Percentiles rank a stretch among this genome's conserved stretches.
phyloP scores from a whole-genome alignment of 345 rosid genomes.

The Raphanus raphanistrum region DNA sequence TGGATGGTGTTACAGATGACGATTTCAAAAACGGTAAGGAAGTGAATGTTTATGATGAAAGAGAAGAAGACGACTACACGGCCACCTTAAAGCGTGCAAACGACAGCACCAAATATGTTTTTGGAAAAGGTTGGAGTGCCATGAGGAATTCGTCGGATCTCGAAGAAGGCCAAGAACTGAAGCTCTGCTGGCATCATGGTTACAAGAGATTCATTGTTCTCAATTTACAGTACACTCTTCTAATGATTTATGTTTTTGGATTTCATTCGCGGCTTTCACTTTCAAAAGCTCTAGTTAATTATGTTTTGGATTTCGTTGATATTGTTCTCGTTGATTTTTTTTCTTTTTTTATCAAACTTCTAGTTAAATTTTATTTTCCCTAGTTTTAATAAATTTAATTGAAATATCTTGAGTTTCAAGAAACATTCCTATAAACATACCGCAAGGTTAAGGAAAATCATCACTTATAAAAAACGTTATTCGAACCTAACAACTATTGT shows the following conservation, averaged over 20 bases:
- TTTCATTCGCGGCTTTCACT: background rate
- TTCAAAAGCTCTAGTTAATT: background rate
- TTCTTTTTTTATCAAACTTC: no score
- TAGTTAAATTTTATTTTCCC: background rate
- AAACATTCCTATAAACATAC: background rate
- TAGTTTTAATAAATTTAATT: background rate
- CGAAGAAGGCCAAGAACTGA: background rate
- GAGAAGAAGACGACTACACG: no score
- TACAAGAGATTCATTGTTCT: background rate
- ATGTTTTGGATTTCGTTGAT: background rate
- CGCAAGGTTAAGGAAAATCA: background rate
- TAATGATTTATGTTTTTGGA: background rate
- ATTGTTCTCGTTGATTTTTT: background rate
- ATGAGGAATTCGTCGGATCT: background rate
- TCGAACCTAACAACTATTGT: conserved; percentile 32
- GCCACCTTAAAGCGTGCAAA: no score
- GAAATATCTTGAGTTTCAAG: background rate
- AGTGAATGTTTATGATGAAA: no score
- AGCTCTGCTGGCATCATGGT: background rate
- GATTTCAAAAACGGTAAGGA: background rate
- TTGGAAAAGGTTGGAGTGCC: background rate
- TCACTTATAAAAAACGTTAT: background rate
- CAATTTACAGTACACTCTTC: background rate
- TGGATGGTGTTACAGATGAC: background rate
- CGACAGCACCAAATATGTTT: no score